Evolutionary conservation across 306 rosid genomes (phyloP).

Genomic region (Nissolia schottii): DNA sequence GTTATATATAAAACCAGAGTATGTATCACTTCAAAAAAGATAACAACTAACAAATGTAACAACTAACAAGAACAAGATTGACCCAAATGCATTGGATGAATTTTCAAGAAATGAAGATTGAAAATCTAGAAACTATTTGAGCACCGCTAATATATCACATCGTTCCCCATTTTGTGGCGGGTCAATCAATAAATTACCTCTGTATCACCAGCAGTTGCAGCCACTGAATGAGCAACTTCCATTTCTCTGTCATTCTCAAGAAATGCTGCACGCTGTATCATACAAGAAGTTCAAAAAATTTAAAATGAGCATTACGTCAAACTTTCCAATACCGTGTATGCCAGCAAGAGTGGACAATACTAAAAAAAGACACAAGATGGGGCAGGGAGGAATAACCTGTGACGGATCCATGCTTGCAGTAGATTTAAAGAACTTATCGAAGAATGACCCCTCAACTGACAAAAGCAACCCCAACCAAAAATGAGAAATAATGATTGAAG

Average conservation of each 20-base stretch:
- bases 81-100: neutral
- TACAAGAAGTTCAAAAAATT: constrained; percentile 1
- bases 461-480: constrained; percentile 15
- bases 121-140: neutral
- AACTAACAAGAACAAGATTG: neutral
- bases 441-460: constrained; percentile 76
- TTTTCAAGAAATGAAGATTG: neutral
- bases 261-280: constrained; percentile 72
- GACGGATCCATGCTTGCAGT: constrained; percentile 74
- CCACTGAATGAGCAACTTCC: constrained; percentile 92
- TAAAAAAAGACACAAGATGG: neutral
- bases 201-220: constrained; percentile 95
- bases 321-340: neutral
- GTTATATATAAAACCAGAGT: neutral
- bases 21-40: neutral
- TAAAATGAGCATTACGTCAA: constrained; percentile 8
- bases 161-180: neutral
- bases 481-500: neutral
- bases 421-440: constrained; percentile 75
- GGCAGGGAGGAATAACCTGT: constrained; percentile 51
- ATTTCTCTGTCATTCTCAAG: constrained; percentile 80
- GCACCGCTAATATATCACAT: neutral
- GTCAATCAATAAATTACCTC: constrained; percentile 38
- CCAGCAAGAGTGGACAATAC: neutral
- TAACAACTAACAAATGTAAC: neutral